phyloP scores from a whole-genome alignment of 2,329 filamentous ascomycete species.

The Decorospora gaudefroyi region DNA sequence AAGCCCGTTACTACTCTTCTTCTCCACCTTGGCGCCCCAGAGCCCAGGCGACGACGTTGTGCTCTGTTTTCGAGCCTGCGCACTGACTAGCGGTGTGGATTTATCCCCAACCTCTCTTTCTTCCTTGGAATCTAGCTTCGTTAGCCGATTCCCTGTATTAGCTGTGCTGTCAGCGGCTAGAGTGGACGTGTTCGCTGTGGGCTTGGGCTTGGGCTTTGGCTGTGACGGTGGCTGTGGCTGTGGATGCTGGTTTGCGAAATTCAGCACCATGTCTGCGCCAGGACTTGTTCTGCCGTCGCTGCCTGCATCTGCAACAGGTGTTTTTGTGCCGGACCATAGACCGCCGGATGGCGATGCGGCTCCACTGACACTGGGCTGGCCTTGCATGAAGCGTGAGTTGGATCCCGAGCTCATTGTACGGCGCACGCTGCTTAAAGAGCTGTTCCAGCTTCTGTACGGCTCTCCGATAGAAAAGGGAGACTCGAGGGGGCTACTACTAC shows the following conservation, averaged over 20 bases:
- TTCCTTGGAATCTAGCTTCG: slow-evolving; percentile 31
- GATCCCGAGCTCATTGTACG: slow-evolving; percentile 44
- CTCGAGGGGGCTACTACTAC: slow-evolving; percentile 38
- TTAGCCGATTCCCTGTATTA: slow-evolving; percentile 16
- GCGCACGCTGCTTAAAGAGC: slow-evolving; percentile 49
- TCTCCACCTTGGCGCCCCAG: slow-evolving; percentile 31
- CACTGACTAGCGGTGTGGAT: slow-evolving; percentile 35
- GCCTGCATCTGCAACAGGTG: slow-evolving; percentile 21
- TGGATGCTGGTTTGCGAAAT: slow-evolving; percentile 36
- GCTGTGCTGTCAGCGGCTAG: slow-evolving; percentile 11
- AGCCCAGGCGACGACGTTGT: slow-evolving; percentile 20
- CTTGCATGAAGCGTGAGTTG: slow-evolving; percentile 28
- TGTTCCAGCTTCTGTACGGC: slow-evolving; percentile 40
- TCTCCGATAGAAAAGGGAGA: slow-evolving; percentile 38
- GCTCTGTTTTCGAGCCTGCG: slow-evolving; percentile 24
- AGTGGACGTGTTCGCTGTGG: slow-evolving; percentile 6
- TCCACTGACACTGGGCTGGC: slow-evolving; percentile 24
- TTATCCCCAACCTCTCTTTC: slow-evolving; percentile 38
- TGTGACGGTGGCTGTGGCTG: slow-evolving; percentile 23
- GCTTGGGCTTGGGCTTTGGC: not conserved
- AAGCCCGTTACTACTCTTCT: slow-evolving; percentile 43
- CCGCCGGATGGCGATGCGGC: slow-evolving; percentile 37
- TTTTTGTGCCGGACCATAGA: slow-evolving; percentile 48
- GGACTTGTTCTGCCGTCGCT: slow-evolving; percentile 31
- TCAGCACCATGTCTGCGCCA: slow-evolving; percentile 42